These are phyloP conservation scores for Mycothermus thermophilus DNA, from an alignment of 495 filamentous ascomycete genomes.

Conservation along the genomic window DNA sequence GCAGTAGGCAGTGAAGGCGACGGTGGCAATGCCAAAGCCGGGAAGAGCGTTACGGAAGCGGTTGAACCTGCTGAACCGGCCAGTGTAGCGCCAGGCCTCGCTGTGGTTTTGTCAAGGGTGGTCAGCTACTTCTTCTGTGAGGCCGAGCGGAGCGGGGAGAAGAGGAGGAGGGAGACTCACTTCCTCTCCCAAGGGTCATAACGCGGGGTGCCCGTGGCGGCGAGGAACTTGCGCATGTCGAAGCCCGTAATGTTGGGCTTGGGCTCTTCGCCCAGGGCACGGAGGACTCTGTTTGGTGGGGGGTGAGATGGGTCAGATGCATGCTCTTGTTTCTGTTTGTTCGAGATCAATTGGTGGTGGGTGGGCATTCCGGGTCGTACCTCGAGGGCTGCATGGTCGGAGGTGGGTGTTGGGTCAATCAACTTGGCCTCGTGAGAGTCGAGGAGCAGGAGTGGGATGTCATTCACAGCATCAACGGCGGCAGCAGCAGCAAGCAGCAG, in stretches of 20 bases:
- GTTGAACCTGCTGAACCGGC: constrained; percentile 75
- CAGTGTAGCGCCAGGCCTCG: constrained; percentile 85
- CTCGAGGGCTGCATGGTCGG: constrained; percentile 38
- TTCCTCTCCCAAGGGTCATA: constrained; percentile 79
- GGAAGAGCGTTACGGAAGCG: constrained; percentile 78
- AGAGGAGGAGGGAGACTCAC: constrained; percentile 31
- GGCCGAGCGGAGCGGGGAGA: background rate
- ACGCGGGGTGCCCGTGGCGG: constrained; percentile 47
- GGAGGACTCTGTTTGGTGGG: constrained; percentile 23
- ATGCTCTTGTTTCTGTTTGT: too few species aligned
- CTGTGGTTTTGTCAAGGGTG: constrained; percentile 29
- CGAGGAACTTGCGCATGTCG: constrained; percentile 57
- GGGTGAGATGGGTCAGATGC: background rate
- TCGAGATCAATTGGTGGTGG: background rate
- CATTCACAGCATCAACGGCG: constrained; percentile 2
- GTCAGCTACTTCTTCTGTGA: constrained; percentile 2
- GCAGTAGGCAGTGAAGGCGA: constrained; percentile 82
- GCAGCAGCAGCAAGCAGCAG: too few species aligned
- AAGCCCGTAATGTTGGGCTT: constrained; percentile 74
- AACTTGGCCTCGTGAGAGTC: constrained; percentile 6
- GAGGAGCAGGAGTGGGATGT: constrained; percentile 2
- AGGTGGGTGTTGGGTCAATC: too few species aligned
- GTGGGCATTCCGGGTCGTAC: constrained; percentile 8
- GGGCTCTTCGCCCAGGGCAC: constrained; percentile 26
- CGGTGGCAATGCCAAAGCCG: constrained; percentile 79